Percentiles rank a stretch among this genome's conserved stretches.
These are phyloP conservation scores for Boletus sensibilis DNA, from an alignment of 768 basidiomycete species.

Conservation along the genomic window DNA sequence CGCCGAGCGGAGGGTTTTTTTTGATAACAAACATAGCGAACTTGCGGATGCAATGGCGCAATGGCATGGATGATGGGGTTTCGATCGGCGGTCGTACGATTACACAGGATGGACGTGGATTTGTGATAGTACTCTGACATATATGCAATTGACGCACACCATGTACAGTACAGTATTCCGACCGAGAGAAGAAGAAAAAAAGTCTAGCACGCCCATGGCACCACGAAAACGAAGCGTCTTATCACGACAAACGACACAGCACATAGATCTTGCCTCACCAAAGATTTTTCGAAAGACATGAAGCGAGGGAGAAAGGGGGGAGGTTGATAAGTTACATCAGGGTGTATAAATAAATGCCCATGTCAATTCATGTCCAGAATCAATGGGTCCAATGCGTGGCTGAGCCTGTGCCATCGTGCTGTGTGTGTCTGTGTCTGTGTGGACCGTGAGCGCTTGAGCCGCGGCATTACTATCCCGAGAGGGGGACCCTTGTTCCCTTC, in stretches of 20 bases:
- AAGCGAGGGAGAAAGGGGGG: not conserved
- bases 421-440: not conserved
- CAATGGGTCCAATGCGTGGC: conserved; percentile 2
- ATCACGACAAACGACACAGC: not conserved
- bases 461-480: not conserved
- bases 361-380: conserved; percentile 1
- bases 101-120: not conserved
- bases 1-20: no score
- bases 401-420: not conserved
- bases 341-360: conserved; percentile 10
- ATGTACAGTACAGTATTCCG: not conserved
- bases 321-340: conserved; percentile 19
- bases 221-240: not conserved
- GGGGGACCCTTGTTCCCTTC: not conserved
- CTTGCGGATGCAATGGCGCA: no score
- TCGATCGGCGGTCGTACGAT: not conserved
- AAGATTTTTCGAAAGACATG: not conserved
- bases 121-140: not conserved
- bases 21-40: not conserved
- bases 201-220: not conserved
- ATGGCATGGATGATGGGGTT: not conserved
- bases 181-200: not conserved
- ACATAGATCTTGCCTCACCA: not conserved
- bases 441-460: not conserved
- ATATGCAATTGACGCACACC: not conserved